Base-by-base conservation (phyloP, 2,329 filamentous ascomycete genomes). In the Periconia digitata region DNA sequence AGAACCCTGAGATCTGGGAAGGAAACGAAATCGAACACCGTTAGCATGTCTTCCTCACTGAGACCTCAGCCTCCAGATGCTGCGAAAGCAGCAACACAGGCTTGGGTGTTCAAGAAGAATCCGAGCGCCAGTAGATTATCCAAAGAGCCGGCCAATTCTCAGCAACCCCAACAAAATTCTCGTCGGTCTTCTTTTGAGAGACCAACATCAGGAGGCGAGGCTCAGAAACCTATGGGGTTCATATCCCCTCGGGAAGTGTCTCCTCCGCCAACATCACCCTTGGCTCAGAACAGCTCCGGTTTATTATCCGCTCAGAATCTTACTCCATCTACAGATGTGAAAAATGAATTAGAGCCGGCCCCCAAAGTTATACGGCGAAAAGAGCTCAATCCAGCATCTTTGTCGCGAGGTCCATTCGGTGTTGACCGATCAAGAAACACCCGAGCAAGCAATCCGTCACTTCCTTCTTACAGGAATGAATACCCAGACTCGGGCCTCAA, bases 41-140 rank as follows among this genome's bases (percentile, higher is more conserved):
- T 76, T 39, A 74, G 72, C 51, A 74, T 81, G 60, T 63, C 72
- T 2, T 70, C 65, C 17, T 74, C 72, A 17, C 63, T 76, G 44
- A 75, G 69, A 40, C 72, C 74, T 24, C 65, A 72, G 32, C 77
- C 76, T n/a, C 76, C 79, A 32, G 79, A 80, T 49, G 82, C 83
- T 17, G 81, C 83, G 16, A 83, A 81, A 58, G 84, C 84, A 3
- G 84, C 84, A 2, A 82, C 82, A 3, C 75, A 85, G 49, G 83
- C 83, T n/a, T 86, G 83, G 82, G 62, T 63, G 58, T 74, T 52
- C 66, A 72, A 60, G 12, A 23, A 59, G 16, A 49, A 48, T 17
- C n/a, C 55, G 7, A 49, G 43, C 34, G 55, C 60, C 3, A 56
- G 40, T 22, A 60, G 55, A 21, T 59, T 51, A 15, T n/a, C 36